Percentiles rank a stretch among this genome's conserved stretches.
Evolutionary conservation across 805 yeast genomes (phyloP).

Genomic region (Nakazawaea sp.): DNA sequence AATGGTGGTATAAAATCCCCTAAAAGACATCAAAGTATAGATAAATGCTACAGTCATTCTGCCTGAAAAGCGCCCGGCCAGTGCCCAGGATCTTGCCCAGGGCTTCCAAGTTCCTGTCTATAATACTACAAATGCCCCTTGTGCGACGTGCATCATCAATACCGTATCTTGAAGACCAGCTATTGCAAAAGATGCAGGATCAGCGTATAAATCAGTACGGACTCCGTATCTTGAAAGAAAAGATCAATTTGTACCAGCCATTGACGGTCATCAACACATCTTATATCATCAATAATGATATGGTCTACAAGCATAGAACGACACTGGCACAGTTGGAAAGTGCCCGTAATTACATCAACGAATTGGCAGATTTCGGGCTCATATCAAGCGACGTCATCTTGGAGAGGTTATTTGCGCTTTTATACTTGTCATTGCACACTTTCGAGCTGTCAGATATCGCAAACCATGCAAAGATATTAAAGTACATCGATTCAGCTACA

Average conservation of each 20-base stretch:
- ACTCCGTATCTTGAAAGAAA: background rate
- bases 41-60: no score
- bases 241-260: conserved; percentile 1
- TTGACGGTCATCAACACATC: background rate
- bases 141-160: no score
- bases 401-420: background rate
- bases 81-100: no score
- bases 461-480: background rate
- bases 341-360: background rate
- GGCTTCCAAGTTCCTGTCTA: no score
- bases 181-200: conserved; percentile 4
- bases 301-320: background rate
- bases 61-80: no score
- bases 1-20: no score
- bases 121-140: no score
- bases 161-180: conserved; percentile 2
- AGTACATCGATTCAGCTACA: background rate
- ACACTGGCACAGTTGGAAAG: background rate
- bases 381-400: background rate
- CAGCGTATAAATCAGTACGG: conserved; percentile 7
- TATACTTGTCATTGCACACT: conserved; percentile 1
- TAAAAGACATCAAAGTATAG: no score
- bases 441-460: background rate
- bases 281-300: conserved; percentile 3
- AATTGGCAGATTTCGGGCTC: background rate